Evolutionary conservation across 768 basidiomycete genomes (phyloP), one percentile per base, ranked within the genome.

Genomic region (Boletus reticulatus): DNA sequence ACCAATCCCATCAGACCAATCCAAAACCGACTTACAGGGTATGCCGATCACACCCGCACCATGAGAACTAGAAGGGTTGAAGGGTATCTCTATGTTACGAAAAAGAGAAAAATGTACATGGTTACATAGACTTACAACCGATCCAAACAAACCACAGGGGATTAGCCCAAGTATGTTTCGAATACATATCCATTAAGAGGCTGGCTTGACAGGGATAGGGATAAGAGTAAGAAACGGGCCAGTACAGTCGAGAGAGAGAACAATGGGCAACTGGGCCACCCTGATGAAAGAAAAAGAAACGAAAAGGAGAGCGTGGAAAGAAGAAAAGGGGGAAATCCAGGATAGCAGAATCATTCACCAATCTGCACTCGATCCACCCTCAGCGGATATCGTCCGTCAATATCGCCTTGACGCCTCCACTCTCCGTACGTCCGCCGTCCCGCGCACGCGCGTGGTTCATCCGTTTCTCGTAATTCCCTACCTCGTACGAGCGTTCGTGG

Each of bases 341-440:
- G 47, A 67, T 43, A 57, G 47, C 41, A 60, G 31, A 53, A 46
- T 48, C 54, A 27, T 62, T 50, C 55, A 46, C 50, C 50, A 43
- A 58, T 55, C 32, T 27, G 20, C 31, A 43, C 31, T 31, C 36
- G 36, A 57, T 52, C 44, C 50, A 29, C 47, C 58, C 43, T 66
- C 57, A 67, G 20, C 58, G 57, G 34, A 55, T 55, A 27, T 70
- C 72, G 61, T 80, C 75, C 60, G 81, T 79, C 67, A 85, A 69
- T 45, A 91, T 78, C 12, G 87, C 90, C 64, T 83, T 86, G 31
- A 92, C 88, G n/a, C 90, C 90, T 2, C 89, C 89, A 64, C 89
- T 92, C 74, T 90, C 88, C 58, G 90, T 92, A 62, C 89, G 76
- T 38, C 90, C 90, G 4, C 90, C 89, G 69, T 92, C 88, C 54